Percentiles rank a stretch among this genome's conserved stretches.
Conservation (phyloP, 148 eudicot genomes). For the Drosera capensis region DNA sequence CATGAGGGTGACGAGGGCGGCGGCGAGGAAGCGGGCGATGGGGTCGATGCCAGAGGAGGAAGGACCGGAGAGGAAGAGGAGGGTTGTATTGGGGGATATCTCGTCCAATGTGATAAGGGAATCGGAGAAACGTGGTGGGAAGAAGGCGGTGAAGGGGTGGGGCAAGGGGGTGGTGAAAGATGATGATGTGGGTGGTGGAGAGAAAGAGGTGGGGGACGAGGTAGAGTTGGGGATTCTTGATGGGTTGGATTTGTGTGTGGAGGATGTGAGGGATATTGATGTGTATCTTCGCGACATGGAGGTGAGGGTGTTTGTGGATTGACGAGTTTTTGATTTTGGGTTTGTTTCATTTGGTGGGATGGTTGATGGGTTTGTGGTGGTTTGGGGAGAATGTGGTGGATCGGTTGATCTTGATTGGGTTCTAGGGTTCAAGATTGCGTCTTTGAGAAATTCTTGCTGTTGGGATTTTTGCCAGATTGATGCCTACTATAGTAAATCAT, state of each 20-base stretch:
- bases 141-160: conserved; percentile 4
- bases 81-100: conserved; percentile 64
- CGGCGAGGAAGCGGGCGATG: too few species aligned
- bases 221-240: conserved; percentile 9
- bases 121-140: conserved; percentile 5
- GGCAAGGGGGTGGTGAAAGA: conserved; percentile 13
- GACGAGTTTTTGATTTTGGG: neutral
- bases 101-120: conserved; percentile 15
- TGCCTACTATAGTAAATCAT: too few species aligned
- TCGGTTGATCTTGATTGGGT: too few species aligned
- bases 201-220: neutral
- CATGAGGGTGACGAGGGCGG: too few species aligned
- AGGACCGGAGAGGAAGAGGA: conserved; percentile 12
- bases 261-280: conserved; percentile 47
- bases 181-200: neutral
- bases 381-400: too few species aligned
- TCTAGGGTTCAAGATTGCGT: too few species aligned
- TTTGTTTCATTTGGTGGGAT: neutral
- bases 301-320: conserved; percentile 17
- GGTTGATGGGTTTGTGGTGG: neutral
- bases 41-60: neutral
- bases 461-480: too few species aligned
- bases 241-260: conserved; percentile 33
- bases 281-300: conserved; percentile 63
- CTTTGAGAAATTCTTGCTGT: too few species aligned